Evolutionary conservation across 805 yeast species (phyloP), one percentile per base, ranked within the genome.

Genomic region (Priceomyces melissophilus): DNA sequence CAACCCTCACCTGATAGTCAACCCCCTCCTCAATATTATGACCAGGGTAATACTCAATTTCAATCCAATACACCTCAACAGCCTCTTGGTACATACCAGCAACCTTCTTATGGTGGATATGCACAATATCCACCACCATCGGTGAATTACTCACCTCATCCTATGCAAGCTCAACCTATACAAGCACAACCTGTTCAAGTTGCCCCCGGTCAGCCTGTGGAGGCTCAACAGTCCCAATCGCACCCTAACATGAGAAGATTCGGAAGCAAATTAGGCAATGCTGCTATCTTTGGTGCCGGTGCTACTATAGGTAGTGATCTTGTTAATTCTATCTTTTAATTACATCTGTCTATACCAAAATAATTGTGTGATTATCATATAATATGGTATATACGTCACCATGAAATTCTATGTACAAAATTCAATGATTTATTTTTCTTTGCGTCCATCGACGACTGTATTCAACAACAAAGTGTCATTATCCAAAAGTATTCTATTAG

Each of bases 241-340:
- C 65, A 61, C 26, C 50, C 57, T 10, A 70, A 64, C 33, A 48
- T 82, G 43, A 79, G 78, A 62, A 82, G 75, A 54, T 78, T 87
- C 50, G 95, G 95, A 17, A 74, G 85, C 47, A 84, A 87, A 63
- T 67, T 90, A 44, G 96, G 96, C 44, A 81, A 88, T 50, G 95
- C 97, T n/a, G 90, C 95, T 28, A 79, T 90, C 37, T 91, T 88
- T 50, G 97, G 97, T 63, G 96, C 96, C 8, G 98, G 98, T 71
- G 96, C 97, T 30, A 83, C 96, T 1, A 71, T 90, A 40, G 98
- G 98, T 56, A 75, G 87, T 34, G 88, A 85, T 54, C 53, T 91
- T 38, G 87, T 90, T 31, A 80, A 84, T 54, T 75, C 86, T 32
- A 83, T 87, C 44, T 81, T 84, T 52, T 81, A 64, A 58, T 14